Base-by-base conservation (phyloP, 2,329 filamentous ascomycete species). In the Diaporthe australafricana region DNA sequence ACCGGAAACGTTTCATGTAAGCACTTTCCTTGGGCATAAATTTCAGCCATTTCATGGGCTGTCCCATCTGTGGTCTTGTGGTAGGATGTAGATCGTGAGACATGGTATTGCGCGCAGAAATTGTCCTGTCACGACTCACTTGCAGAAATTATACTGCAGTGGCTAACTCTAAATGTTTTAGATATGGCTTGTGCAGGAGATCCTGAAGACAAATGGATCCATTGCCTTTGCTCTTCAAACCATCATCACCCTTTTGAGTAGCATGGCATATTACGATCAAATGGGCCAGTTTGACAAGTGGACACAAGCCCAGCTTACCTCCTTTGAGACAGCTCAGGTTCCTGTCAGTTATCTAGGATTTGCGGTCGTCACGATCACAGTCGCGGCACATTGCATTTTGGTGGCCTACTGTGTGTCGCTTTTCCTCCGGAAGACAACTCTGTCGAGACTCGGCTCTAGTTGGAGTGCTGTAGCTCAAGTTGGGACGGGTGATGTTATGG, bases 381-480 rank as follows among this genome's bases (percentile, higher is more conserved):
- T 53, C 16, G 2, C 14, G 30, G 22, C 27, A 3, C 63, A 53
- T 30, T 42, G 22, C 11, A 16, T n/a, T 6, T 32, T 52, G 7
- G 14, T 42, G 22, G 32, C 32, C 7, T 38, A n/a, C 16, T n/a
- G 32, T 14, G 9, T 67, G 22, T 25, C 40, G 20, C 40, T 67
- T 9, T 67, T 53, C 11, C n/a, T 67, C 5, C 63, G 63, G 22
- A 38, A 42, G 32, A 67, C 63, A n/a, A 40, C 47, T 30, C n/a
- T 52, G 8, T 67, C 63, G 0, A 50, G 63, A 12, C 22, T 53
- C 1, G 63, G 63, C 1, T 22, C 47, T 25, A 40, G 47, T n/a
- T 67, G 47, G 63, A 53, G 63, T 42, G 32, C 63, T 40, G 47
- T 53, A 2, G 63, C 63, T 38, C 63, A 67, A n/a, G 63, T 67